Base-by-base conservation (phyloP, 1,284 basidiomycete species). In the Neolentinus lepideus region DNA sequence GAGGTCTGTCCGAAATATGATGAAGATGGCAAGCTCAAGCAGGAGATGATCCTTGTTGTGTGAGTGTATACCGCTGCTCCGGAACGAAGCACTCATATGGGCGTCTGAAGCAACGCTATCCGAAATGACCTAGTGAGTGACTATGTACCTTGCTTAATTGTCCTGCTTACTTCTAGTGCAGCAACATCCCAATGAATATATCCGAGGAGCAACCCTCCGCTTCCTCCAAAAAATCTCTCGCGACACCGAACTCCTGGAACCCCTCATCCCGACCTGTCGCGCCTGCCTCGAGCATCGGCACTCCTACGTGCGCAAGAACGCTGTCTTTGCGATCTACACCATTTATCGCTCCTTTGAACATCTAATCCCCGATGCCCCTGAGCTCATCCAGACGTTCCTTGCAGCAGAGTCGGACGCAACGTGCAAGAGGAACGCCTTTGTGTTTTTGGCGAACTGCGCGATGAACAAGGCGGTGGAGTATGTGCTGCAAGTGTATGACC, bases 121-220 rank as follows among this genome's bases (percentile, higher is more conserved):
- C 90, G 95, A 60, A 98, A 98, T 72, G 96, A 99, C 76, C 81
- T 98, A 56, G 89, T 92, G 60, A 64, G 88, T 71, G 54, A 22
- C 14, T 48, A 38, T 16, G 27, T 10, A n/a, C 22, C 26, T 46
- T 35, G 21, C 19, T 48, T 45, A 19, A n/a, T 50, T n/a, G 36
- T 47, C 52, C 19, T 50, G 36, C 48, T 47, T 56, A 45, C 57
- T n/a, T 11, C 11, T n/a, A 19, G 38, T 54, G 21, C 58, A 94
- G 90, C 96, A 99, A 91, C 97, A 99, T 68, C 95, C 97, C 4
- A 99, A 99, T 69, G 97, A 99, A 77, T 99, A 98, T 74, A 98
- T 99, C 64, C 92, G 97, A 38, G 97, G 97, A 53, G 94, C 94
- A 35, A 98, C 94, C 8, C 83, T 99, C 33, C 90, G 97, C 46